phyloP scores from a whole-genome alignment of 2,329 filamentous ascomycete species.

The Claviceps quebecensis region DNA sequence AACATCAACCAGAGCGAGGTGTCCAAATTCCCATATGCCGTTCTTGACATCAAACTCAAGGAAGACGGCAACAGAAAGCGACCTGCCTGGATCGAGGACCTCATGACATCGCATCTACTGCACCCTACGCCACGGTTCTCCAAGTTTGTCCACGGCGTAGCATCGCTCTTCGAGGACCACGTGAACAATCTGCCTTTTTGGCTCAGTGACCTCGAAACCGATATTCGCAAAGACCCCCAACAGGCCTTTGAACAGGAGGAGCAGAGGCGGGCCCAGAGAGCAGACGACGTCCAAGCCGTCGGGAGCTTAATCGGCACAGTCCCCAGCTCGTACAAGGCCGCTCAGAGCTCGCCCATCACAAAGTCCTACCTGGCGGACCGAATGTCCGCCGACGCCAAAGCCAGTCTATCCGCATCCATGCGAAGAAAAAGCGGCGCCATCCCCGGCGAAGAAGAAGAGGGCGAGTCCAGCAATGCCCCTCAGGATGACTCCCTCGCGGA shows the following conservation, averaged over 20 bases:
- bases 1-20: slow-evolving; percentile 84
- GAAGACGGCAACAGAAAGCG: slow-evolving; percentile 52
- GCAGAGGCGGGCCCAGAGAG: slow-evolving; percentile 63
- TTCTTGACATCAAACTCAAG: slow-evolving; percentile 85
- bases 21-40: slow-evolving; percentile 74
- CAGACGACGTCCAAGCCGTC: slow-evolving; percentile 77
- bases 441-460: slow-evolving; percentile 22
- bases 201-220: slow-evolving; percentile 79
- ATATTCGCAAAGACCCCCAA: slow-evolving; percentile 88
- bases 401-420: slow-evolving; percentile 16
- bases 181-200: slow-evolving; percentile 96
- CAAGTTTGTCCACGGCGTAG: slow-evolving; percentile 91
- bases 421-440: slow-evolving; percentile 13
- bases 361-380: slow-evolving; percentile 50
- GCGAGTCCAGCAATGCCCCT: slow-evolving; percentile 21
- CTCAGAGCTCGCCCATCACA: slow-evolving; percentile 51
- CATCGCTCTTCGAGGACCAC: slow-evolving; percentile 84
- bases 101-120: slow-evolving; percentile 86
- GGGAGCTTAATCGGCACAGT: slow-evolving; percentile 66
- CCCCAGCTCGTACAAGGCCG: slow-evolving; percentile 39
- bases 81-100: slow-evolving; percentile 75
- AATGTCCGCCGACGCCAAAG: slow-evolving; percentile 31
- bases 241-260: slow-evolving; percentile 85
- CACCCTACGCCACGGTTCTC: slow-evolving; percentile 83
- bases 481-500: slow-evolving; percentile 15